Evolutionary conservation across 2,329 filamentous ascomycete genomes (phyloP).

Genomic region (Pseudocercospora vitis): DNA sequence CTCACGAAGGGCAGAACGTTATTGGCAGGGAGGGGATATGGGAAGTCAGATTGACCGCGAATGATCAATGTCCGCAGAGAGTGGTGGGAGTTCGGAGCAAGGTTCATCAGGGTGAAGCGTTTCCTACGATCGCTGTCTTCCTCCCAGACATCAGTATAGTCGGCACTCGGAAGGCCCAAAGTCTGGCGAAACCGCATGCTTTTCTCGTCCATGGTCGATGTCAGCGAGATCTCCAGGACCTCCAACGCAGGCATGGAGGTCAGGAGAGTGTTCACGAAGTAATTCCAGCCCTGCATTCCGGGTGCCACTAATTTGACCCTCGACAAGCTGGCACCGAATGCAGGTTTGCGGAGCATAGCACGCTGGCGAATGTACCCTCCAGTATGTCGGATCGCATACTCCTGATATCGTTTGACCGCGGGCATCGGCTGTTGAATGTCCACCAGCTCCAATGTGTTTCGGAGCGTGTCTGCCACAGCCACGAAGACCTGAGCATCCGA

Average conservation of each 20-base stretch:
- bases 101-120: neutral
- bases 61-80: neutral
- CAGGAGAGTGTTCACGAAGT: neutral
- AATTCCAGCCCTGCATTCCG: constrained; percentile 3
- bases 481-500: constrained; percentile 9
- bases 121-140: neutral
- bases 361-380: constrained; percentile 1
- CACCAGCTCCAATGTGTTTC: neutral
- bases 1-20: neutral
- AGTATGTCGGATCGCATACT: neutral
- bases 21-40: neutral
- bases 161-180: neutral
- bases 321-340: neutral
- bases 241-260: neutral
- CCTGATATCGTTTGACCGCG: neutral
- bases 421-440: constrained; percentile 12
- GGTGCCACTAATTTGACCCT: constrained; percentile 1
- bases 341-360: neutral
- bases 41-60: neutral
- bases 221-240: neutral
- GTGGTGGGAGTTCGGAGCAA: neutral
- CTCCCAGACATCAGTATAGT: neutral
- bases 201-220: constrained; percentile 1
- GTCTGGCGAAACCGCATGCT: constrained; percentile 6
- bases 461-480: neutral